Conservation (phyloP, 2,329 filamentous ascomycete genomes). For the Aspergillus costaricaensis region DNA sequence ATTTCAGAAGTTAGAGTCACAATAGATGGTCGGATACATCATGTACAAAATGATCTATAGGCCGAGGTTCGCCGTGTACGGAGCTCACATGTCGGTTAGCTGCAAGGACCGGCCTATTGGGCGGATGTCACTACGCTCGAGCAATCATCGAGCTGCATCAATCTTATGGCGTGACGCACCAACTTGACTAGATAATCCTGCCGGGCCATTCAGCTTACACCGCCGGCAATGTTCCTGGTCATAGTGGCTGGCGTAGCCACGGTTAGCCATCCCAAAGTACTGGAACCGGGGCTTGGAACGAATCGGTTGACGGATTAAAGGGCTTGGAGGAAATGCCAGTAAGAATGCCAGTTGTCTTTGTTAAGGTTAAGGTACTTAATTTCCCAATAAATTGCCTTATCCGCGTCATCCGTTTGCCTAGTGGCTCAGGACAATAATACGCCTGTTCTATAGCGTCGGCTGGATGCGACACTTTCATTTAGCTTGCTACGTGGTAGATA, state of each 20-base stretch:
- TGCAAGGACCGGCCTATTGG: not conserved
- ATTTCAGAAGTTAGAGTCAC: not conserved
- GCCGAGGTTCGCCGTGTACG: not conserved
- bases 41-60: not conserved
- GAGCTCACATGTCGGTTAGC: not conserved
- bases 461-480: not conserved
- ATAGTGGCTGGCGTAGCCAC: not conserved
- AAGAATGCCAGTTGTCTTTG: not conserved
- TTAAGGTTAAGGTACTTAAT: not conserved
- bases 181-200: not conserved
- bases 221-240: not conserved
- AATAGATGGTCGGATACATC: not conserved
- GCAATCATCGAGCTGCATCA: not conserved
- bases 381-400: not conserved
- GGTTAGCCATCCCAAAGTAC: not conserved
- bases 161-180: not conserved
- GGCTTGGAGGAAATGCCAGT: not conserved
- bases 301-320: not conserved
- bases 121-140: not conserved
- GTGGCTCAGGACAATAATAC: not conserved
- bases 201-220: not conserved
- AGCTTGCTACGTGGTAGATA: not conserved
- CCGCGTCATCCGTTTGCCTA: not conserved
- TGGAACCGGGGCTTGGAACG: not conserved
- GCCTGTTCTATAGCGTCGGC: not conserved